phyloP scores from a whole-genome alignment of 768 basidiomycete genomes.

The Myochromella boudieri region DNA sequence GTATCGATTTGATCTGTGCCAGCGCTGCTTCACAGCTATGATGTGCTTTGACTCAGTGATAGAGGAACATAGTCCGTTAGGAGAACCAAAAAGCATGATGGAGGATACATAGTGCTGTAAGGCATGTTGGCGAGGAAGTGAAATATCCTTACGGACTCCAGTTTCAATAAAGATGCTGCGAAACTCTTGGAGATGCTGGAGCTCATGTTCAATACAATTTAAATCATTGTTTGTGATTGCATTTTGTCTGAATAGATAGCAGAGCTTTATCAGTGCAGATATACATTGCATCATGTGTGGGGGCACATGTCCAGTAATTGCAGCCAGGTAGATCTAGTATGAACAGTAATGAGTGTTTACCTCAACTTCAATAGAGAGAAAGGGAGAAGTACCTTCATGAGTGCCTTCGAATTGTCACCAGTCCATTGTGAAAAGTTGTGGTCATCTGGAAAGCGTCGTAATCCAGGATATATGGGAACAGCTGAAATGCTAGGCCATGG shows the following conservation, averaged over 20 bases:
- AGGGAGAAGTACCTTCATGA: slow-evolving; percentile 4
- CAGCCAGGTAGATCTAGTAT: background rate
- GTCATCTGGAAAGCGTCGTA: slow-evolving; percentile 5
- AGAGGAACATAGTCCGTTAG: background rate
- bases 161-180: slow-evolving; percentile 2
- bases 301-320: background rate
- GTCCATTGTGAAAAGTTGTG: slow-evolving; percentile 4
- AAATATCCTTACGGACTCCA: slow-evolving; percentile 1
- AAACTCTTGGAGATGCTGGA: slow-evolving; percentile 3
- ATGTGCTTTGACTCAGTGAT: background rate
- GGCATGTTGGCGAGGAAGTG: slow-evolving; percentile 10
- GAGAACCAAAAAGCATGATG: background rate
- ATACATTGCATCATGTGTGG: background rate
- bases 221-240: slow-evolving; percentile 17
- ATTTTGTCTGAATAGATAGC: slow-evolving; percentile 14
- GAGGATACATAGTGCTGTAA: slow-evolving; percentile 1
- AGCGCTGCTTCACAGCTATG: background rate
- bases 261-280: background rate
- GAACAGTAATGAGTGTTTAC: background rate
- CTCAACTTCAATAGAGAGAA: background rate
- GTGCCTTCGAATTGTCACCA: slow-evolving; percentile 6
- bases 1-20: background rate
- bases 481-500: background rate
- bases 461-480: background rate
- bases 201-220: slow-evolving; percentile 13